Conservation (phyloP, 2,329 filamentous ascomycete species). For the Colletotrichum cereale region DNA sequence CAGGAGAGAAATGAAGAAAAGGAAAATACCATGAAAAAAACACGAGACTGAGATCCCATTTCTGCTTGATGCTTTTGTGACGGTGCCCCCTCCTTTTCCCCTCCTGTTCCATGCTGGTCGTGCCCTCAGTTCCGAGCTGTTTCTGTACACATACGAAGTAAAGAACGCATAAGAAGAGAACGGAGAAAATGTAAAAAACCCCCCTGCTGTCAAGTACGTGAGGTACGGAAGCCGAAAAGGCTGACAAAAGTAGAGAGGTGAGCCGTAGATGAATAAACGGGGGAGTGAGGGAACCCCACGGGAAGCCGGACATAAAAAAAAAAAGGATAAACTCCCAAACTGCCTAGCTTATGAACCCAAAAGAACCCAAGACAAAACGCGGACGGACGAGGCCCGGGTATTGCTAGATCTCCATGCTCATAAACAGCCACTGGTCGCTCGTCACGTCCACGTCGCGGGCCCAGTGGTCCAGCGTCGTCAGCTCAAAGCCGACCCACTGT, state of each 20-base stretch:
- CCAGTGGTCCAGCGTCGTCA: conserved; percentile 85
- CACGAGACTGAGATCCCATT: conserved; percentile 20
- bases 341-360: conserved; percentile 29
- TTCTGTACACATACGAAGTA: conserved; percentile 21
- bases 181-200: neutral
- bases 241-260: neutral
- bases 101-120: conserved; percentile 14
- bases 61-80: conserved; percentile 17
- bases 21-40: conserved; percentile 18
- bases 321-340: conserved; percentile 28
- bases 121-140: conserved; percentile 9
- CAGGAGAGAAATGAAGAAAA: conserved; percentile 9
- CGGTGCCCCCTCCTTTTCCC: neutral
- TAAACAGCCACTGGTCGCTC: conserved; percentile 85
- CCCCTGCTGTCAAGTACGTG: neutral
- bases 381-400: conserved; percentile 4
- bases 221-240: neutral
- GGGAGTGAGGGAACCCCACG: neutral
- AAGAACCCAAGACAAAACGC: conserved; percentile 13
- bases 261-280: neutral
- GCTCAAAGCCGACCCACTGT: conserved; percentile 92
- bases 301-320: conserved; percentile 4
- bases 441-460: conserved; percentile 72
- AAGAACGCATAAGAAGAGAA: conserved; percentile 17
- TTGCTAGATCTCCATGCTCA: conserved; percentile 84